Conservation (phyloP, 495 filamentous ascomycete species). For the Podospora australis region DNA sequence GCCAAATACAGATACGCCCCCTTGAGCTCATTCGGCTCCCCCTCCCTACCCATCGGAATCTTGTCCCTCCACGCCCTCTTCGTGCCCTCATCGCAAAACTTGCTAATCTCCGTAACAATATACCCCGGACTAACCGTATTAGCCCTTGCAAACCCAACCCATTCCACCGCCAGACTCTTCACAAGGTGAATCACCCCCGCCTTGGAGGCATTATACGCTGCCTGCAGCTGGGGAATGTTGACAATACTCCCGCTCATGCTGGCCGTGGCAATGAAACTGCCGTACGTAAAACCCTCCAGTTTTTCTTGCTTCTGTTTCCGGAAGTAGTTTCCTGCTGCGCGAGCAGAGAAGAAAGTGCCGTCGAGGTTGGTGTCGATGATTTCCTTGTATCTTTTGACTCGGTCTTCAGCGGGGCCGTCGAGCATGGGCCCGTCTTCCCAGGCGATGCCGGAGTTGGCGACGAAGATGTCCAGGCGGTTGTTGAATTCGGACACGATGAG, state of each 20-base stretch:
- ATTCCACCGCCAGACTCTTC: conserved; percentile 78
- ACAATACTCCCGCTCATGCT: conserved; percentile 82
- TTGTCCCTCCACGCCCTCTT: conserved; percentile 73
- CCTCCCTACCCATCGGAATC: conserved; percentile 81
- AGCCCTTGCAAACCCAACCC: conserved; percentile 75
- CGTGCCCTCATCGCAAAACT: conserved; percentile 61
- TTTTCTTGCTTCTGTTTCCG: conserved; percentile 54
- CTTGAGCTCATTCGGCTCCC: conserved; percentile 71
- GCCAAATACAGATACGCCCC: conserved; percentile 85
- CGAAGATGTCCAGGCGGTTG: conserved; percentile 69
- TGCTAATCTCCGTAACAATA: conserved; percentile 76
- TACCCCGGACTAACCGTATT: conserved; percentile 85
- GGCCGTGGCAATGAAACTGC: conserved; percentile 73
- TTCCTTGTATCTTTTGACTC: conserved; percentile 56
- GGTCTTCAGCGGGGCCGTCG: conserved; percentile 43
- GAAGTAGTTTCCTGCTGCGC: conserved; percentile 65
- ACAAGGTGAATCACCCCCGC: conserved; percentile 80
- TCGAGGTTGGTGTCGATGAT: conserved; percentile 73
- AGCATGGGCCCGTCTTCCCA: conserved; percentile 66
- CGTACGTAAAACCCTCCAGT: conserved; percentile 58
- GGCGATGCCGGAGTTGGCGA: conserved; percentile 73
- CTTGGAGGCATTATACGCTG: conserved; percentile 84
- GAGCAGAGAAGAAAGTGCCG: conserved; percentile 76
- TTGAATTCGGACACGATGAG: conserved; percentile 61
- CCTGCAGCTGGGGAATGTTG: conserved; percentile 82